A percentile compares a stretch with the other conserved stretches of the same genome.
phyloP scores from a whole-genome alignment of 176 grass and related monocot genomes.

The Echinochloa phyllopogon region DNA sequence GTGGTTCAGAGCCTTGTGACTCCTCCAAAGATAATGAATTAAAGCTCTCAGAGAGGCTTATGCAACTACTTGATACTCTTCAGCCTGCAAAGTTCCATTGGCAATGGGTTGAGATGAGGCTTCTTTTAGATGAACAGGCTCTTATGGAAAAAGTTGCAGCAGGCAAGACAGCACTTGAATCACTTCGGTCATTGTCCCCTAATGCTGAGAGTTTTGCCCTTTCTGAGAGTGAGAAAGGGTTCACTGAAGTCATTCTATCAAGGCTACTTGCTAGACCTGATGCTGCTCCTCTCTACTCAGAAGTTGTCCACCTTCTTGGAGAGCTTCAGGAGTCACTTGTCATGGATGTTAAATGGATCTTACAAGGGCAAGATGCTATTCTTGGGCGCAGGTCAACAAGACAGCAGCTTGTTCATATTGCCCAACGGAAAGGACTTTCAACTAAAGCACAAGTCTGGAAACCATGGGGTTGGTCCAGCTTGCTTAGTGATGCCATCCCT shows the following conservation, averaged over 20 bases:
- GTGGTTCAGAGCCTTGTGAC: conserved; percentile 62
- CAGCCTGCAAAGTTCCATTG: conserved; percentile 99
- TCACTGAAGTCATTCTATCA: conserved; percentile 94
- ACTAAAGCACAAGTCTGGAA: conserved; percentile 84
- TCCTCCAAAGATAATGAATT: conserved; percentile 64
- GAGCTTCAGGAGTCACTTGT: conserved; percentile 95
- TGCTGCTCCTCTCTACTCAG: conserved; percentile 92
- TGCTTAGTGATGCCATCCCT: conserved; percentile 49
- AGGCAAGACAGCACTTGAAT: conserved; percentile 74
- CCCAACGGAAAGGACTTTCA: conserved; percentile 73
- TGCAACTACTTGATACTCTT: conserved; percentile 85
- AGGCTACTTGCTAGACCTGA: conserved; percentile 94
- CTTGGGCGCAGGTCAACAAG: conserved; percentile 91
- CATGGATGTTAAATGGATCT: conserved; percentile 94
- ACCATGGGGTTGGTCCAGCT: conserved; percentile 93
- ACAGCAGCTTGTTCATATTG: conserved; percentile 86
- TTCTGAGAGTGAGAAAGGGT: conserved; percentile 97
- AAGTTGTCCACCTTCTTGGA: conserved; percentile 89
- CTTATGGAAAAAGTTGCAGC: conserved; percentile 86
- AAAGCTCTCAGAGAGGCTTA: conserved; percentile 78
- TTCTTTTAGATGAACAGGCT: conserved; percentile 98
- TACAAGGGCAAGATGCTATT: conserved; percentile 89
- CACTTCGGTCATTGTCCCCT: conserved; percentile 79
- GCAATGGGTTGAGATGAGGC: conserved; percentile 98
- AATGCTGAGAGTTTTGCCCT: conserved; percentile 70